These are phyloP conservation scores for Diplotaxis tenuifolia DNA, from an alignment of 345 rosid genomes.

Conservation along the genomic window DNA sequence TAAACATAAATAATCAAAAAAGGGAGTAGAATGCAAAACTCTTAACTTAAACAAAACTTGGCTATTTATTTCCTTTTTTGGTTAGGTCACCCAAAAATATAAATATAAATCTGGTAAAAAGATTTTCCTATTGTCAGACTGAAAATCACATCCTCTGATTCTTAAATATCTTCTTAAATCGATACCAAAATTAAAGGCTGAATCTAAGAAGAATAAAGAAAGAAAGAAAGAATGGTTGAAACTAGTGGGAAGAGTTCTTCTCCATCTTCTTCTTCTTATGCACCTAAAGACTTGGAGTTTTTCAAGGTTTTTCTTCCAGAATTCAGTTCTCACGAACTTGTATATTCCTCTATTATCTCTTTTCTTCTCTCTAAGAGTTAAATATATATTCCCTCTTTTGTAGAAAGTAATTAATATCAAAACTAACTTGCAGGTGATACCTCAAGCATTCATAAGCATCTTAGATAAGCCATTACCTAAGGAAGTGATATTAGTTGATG, in stretches of 20 bases:
- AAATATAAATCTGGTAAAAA: too few relatives aligned
- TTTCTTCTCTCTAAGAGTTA: not conserved
- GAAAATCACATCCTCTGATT: too few relatives aligned
- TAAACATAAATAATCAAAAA: too few relatives aligned
- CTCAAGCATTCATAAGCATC: slow-evolving; percentile 32
- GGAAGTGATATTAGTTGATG: slow-evolving; percentile 18
- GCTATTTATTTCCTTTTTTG: too few relatives aligned
- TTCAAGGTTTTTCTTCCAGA: slow-evolving; percentile 38
- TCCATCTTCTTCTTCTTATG: not conserved
- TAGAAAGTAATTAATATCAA: not conserved
- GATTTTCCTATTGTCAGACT: too few relatives aligned
- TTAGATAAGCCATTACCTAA: slow-evolving; percentile 24
- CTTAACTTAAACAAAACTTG: too few relatives aligned
- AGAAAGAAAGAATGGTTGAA: slow-evolving; percentile 23
- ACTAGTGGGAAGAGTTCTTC: not conserved
- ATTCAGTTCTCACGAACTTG: slow-evolving; percentile 24
- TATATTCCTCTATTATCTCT: not conserved
- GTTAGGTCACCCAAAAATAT: too few relatives aligned
- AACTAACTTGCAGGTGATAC: slow-evolving; percentile 20
- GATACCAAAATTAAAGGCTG: not conserved
- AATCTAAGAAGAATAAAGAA: not conserved
- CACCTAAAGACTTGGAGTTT: slow-evolving; percentile 19
- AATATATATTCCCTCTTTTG: not conserved
- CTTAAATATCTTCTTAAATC: too few relatives aligned
- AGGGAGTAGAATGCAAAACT: too few relatives aligned